Conservation (phyloP, 164 flowering plant genomes). For the Annona squamosa region DNA sequence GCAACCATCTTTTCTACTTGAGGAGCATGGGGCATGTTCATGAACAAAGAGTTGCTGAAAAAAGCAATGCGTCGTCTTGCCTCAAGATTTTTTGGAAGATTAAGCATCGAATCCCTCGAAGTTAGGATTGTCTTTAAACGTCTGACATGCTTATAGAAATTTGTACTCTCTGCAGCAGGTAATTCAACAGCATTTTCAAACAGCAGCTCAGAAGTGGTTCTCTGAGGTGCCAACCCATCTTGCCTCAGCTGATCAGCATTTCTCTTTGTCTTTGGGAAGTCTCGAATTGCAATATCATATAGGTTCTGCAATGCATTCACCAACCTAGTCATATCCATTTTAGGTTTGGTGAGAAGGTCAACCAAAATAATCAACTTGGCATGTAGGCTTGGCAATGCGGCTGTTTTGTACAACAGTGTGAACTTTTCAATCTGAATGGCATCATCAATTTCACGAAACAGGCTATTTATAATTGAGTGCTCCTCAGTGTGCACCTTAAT, state of each 20-base stretch:
- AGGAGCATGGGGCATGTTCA: conserved; percentile 96
- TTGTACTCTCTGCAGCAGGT: conserved; percentile 42
- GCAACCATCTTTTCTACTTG: conserved; percentile 74
- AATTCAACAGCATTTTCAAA: conserved; percentile 71
- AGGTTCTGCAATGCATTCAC: conserved; percentile 74
- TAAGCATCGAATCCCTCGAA: conserved; percentile 76
- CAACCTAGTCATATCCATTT: conserved; percentile 37
- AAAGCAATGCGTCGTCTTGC: conserved; percentile 85
- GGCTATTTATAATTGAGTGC: conserved; percentile 38
- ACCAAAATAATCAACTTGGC: conserved; percentile 48
- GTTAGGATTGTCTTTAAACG: conserved; percentile 67
- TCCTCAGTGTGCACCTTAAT: conserved; percentile 54
- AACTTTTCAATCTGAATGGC: conserved; percentile 41
- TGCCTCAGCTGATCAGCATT: conserved; percentile 33
- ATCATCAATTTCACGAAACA: conserved; percentile 59
- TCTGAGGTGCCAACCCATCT: conserved; percentile 50
- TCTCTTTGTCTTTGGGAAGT: conserved; percentile 53
- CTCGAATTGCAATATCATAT: conserved; percentile 58
- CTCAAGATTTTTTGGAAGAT: conserved; percentile 70
- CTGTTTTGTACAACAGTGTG: conserved; percentile 37
- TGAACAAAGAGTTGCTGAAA: conserved; percentile 88
- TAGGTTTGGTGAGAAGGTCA: conserved; percentile 40
- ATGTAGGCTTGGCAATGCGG: conserved; percentile 44
- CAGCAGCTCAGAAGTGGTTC: conserved; percentile 39
- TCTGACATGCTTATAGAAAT: conserved; percentile 56